Conservation (phyloP, 2,329 filamentous ascomycete genomes). For the Waltergamsia citrina region DNA sequence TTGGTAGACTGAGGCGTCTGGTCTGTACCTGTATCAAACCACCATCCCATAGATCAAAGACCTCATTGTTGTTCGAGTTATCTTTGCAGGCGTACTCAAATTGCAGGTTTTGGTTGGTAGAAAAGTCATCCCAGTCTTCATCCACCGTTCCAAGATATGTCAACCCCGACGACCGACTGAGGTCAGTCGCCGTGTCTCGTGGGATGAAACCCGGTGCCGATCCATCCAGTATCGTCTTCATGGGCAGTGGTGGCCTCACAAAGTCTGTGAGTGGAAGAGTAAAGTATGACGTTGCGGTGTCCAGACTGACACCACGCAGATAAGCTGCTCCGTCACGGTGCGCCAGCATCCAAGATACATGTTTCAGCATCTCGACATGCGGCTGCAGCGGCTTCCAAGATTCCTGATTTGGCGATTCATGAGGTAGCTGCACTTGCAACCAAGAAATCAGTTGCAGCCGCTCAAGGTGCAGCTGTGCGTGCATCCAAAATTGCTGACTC, state of each 20-base stretch:
- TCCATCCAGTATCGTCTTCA: slow-evolving; percentile 15
- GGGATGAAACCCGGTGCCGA: slow-evolving; percentile 22
- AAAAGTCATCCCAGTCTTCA: background rate
- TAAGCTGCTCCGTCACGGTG: too few species aligned
- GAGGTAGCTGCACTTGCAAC: too few species aligned
- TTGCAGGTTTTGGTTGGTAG: too few species aligned
- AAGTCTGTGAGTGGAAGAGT: too few species aligned
- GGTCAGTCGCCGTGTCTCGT: background rate
- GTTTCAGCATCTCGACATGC: too few species aligned
- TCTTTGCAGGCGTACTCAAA: slow-evolving; percentile 1
- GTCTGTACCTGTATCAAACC: slow-evolving; percentile 5
- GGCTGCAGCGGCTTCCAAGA: too few species aligned
- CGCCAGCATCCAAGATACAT: too few species aligned
- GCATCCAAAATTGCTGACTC: slow-evolving; percentile 28
- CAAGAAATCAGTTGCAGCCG: too few species aligned
- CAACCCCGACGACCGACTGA: background rate
- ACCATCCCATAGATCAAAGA: background rate
- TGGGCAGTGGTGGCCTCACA: too few species aligned
- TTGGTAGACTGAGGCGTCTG: slow-evolving; percentile 19
- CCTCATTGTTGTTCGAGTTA: background rate
- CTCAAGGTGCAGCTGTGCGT: slow-evolving; percentile 13
- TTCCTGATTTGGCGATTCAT: too few species aligned
- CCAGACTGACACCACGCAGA: background rate
- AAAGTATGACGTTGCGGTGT: too few species aligned
- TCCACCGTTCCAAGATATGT: background rate